phyloP scores from a whole-genome alignment of 1,139 yeast genomes.

The Ogataea hybrid region DNA sequence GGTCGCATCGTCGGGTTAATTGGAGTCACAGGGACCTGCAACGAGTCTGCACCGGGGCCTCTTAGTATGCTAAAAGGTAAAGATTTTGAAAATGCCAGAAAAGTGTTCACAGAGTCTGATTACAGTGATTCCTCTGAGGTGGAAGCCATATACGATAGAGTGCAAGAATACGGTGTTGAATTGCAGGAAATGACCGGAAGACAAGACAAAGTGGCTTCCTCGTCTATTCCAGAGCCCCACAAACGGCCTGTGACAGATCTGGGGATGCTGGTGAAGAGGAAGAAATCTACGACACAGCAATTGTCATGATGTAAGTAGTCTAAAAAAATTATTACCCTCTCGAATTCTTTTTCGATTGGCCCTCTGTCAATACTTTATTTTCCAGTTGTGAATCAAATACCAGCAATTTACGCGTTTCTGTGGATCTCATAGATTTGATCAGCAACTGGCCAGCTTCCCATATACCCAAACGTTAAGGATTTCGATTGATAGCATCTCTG shows the following conservation, averaged over 20 bases:
- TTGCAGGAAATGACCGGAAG: not conserved
- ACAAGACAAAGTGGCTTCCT: not conserved
- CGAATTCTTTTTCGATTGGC: no score
- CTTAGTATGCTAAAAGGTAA: slow-evolving; percentile 21
- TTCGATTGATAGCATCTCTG: no score
- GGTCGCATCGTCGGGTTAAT: slow-evolving; percentile 86
- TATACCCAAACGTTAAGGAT: no score
- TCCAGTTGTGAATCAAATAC: no score
- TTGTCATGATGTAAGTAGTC: no score
- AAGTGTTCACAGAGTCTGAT: slow-evolving; percentile 42
- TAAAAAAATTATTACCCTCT: no score
- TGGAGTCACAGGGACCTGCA: slow-evolving; percentile 55
- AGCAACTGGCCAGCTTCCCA: no score
- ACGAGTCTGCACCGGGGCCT: slow-evolving; percentile 17
- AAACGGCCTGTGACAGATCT: slow-evolving; percentile 15
- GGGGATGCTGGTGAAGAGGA: slow-evolving; percentile 15
- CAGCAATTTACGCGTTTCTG: no score
- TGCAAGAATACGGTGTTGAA: slow-evolving; percentile 2
- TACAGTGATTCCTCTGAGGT: slow-evolving; percentile 30
- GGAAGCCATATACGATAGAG: slow-evolving; percentile 12
- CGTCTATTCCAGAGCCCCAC: not conserved
- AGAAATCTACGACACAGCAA: slow-evolving; percentile 7
- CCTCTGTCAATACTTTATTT: no score
- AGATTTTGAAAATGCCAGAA: slow-evolving; percentile 35
- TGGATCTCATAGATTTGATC: no score